Evolutionary conservation across 495 filamentous ascomycete species (phyloP).

Genomic region (Friedmanniomyces endolithicus): DNA sequence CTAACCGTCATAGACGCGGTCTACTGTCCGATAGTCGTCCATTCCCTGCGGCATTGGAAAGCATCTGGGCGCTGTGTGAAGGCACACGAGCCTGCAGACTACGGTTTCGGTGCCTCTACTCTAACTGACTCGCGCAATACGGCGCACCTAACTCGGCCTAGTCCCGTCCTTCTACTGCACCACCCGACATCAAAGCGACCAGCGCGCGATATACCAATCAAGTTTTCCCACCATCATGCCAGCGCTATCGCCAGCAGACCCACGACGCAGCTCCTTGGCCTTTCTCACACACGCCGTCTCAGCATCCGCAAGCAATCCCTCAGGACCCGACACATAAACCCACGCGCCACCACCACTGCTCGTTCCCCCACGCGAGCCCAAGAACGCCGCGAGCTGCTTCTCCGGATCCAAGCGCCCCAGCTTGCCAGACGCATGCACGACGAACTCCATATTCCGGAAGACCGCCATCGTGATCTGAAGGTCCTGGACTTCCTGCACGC

Average conservation of each 20-base stretch:
- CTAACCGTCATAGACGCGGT: too few species aligned
- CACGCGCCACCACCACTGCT: neutral
- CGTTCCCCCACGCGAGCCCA: neutral
- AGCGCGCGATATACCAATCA: neutral
- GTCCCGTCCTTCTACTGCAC: too few species aligned
- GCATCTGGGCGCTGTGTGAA: too few species aligned
- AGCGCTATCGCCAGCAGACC: neutral
- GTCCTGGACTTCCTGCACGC: neutral
- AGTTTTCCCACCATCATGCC: neutral
- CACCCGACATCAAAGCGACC: neutral
- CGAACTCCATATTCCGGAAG: neutral
- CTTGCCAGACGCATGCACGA: neutral
- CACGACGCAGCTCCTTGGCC: too few species aligned
- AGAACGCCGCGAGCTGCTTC: too few species aligned
- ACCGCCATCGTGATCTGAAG: neutral
- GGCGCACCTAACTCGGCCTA: too few species aligned
- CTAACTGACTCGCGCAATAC: too few species aligned
- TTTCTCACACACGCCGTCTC: neutral
- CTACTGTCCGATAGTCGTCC: too few species aligned
- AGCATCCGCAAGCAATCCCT: neutral
- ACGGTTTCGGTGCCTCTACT: too few species aligned
- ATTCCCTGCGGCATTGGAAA: too few species aligned
- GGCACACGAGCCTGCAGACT: too few species aligned
- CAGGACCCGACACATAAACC: neutral
- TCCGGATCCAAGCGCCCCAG: too few species aligned